phyloP scores from a whole-genome alignment of 176 grass and related monocot genomes.

The bread wheat (Triticum aestivum) region IWGSC_CS_RefSeq_v2.1 NC_057812.1:470120950-470121449 shows the following conservation, averaged over 20 bases:
- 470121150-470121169: conserved; percentile 6
- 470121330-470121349: neutral
- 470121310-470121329: neutral
- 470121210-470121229: conserved; percentile 62
- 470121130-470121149: neutral
- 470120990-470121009: neutral
- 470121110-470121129: conserved; percentile 45
- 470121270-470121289: conserved; percentile 10
- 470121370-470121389: neutral
- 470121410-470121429: neutral
- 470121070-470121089: conserved; percentile 55
- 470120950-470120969: conserved; percentile 1
- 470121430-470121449: neutral
- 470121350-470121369: neutral
- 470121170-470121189: neutral
- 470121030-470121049: conserved; percentile 9
- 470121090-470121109: conserved; percentile 47
- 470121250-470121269: conserved; percentile 62
- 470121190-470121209: conserved; percentile 24
- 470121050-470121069: conserved; percentile 46
- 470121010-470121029: conserved; percentile 41
- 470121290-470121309: neutral
- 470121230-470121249: conserved; percentile 58
- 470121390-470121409: conserved; percentile 2
- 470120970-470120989: neutral